Evolutionary conservation across 805 yeast genomes (phyloP).

Genomic region (Ogataea henricii): DNA sequence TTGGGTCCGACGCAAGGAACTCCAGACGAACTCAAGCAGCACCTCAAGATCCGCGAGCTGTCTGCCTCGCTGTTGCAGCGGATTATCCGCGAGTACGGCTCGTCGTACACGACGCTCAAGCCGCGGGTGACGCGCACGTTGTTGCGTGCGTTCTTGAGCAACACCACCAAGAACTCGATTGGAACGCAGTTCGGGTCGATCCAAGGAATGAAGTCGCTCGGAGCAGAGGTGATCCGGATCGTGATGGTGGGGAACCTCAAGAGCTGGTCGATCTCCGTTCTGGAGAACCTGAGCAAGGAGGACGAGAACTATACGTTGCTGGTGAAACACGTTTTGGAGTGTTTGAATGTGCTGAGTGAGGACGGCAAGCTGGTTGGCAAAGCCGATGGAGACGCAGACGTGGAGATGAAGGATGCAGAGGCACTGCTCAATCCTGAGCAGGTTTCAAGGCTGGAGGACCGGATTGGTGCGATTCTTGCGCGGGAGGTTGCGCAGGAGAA

Average conservation of each 20-base stretch:
- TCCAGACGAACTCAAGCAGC: slow-evolving; percentile 31
- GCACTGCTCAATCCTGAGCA: slow-evolving; percentile 35
- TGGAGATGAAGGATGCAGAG: slow-evolving; percentile 35
- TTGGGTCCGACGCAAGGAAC: slow-evolving; percentile 52
- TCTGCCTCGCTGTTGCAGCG: slow-evolving; percentile 82
- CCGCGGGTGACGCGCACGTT: slow-evolving; percentile 94
- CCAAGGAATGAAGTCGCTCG: slow-evolving; percentile 79
- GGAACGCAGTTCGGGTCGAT: slow-evolving; percentile 94
- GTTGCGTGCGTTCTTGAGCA: slow-evolving; percentile 83
- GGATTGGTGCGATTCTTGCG: slow-evolving; percentile 64
- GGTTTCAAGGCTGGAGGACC: slow-evolving; percentile 46
- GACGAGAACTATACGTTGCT: slow-evolving; percentile 25
- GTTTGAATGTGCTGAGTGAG: slow-evolving; percentile 49
- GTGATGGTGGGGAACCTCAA: slow-evolving; percentile 80
- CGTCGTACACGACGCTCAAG: slow-evolving; percentile 82
- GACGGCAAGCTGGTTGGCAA: slow-evolving; percentile 31
- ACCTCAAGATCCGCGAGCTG: slow-evolving; percentile 75
- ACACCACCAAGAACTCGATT: slow-evolving; percentile 64
- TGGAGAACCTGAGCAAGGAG: slow-evolving; percentile 33
- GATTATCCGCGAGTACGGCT: slow-evolving; percentile 77
- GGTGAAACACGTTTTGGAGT: slow-evolving; percentile 55
- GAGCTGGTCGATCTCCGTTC: slow-evolving; percentile 71
- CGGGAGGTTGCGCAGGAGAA: slow-evolving; percentile 47
- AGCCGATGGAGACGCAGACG: slow-evolving; percentile 20
- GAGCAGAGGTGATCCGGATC: slow-evolving; percentile 84